Percentiles rank a stretch among this genome's conserved stretches.
phyloP scores from a whole-genome alignment of 1,284 basidiomycete species.

The Microbotryum silenes-acaulis region DNA sequence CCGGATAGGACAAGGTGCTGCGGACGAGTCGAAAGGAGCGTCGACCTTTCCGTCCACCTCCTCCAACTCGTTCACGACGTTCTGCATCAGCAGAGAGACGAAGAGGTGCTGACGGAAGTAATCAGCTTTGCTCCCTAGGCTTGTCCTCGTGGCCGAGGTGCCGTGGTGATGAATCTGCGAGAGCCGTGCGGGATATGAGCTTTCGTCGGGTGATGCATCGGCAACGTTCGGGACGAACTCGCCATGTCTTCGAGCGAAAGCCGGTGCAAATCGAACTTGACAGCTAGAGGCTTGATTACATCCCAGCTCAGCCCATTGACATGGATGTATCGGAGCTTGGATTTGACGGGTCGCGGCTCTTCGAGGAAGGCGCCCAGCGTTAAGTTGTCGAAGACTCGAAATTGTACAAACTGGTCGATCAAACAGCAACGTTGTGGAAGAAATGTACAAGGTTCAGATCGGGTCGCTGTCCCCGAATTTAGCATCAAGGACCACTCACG shows the following conservation, averaged over 20 bases:
- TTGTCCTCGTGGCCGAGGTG: conserved; percentile 43
- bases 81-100: conserved; percentile 56
- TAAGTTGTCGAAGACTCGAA: conserved; percentile 51
- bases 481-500: not conserved
- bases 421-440: not conserved
- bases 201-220: conserved; percentile 39
- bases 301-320: conserved; percentile 63
- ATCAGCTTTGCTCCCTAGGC: conserved; percentile 55
- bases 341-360: conserved; percentile 48
- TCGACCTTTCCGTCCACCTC: not conserved
- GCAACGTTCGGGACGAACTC: no score
- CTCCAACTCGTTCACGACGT: conserved; percentile 43
- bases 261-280: conserved; percentile 60
- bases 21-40: no score
- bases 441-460: not conserved
- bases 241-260: conserved; percentile 62
- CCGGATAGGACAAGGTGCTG: not conserved
- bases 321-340: conserved; percentile 62
- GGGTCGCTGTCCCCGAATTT: no score
- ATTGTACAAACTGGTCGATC: conserved; percentile 39
- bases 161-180: conserved; percentile 24
- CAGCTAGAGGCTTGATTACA: conserved; percentile 56
- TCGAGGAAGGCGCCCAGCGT: conserved; percentile 52
- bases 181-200: not conserved
- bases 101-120: conserved; percentile 61